A percentile compares a stretch with the other conserved stretches of the same genome.
Conservation (phyloP, 1,284 basidiomycete species). For the Porogramme epimiltina region DNA sequence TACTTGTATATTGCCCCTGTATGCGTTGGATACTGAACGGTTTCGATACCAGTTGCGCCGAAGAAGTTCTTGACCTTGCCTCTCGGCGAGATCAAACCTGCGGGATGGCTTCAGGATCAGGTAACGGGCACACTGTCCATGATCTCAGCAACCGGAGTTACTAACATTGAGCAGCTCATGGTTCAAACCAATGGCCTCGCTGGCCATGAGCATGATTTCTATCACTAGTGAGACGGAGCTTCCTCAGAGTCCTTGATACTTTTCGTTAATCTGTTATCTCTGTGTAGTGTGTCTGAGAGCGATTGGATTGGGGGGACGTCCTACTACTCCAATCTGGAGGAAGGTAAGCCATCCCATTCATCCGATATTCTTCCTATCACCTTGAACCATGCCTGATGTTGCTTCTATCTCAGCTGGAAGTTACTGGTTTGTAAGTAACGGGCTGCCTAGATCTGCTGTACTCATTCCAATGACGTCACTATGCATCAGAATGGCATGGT, state of each 20-base stretch:
- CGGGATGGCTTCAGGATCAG: conserved; percentile 58
- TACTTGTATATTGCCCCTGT: not conserved
- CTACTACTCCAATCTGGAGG: conserved; percentile 54
- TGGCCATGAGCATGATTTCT: conserved; percentile 59
- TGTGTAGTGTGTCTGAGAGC: conserved; percentile 44
- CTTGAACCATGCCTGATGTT: not conserved
- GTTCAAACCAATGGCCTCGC: conserved; percentile 57
- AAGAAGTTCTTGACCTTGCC: conserved; percentile 53
- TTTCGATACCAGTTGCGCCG: conserved; percentile 42
- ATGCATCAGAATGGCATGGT: conserved; percentile 58
- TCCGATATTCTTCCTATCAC: too few relatives aligned
- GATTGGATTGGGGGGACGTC: conserved; percentile 57
- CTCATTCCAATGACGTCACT: too few relatives aligned
- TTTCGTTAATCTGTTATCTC: not conserved
- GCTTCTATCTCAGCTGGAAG: conserved; percentile 44
- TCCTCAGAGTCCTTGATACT: too few relatives aligned
- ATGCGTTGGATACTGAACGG: not conserved
- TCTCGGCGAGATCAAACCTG: conserved; percentile 47
- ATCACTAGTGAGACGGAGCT: conserved; percentile 51
- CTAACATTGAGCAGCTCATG: conserved; percentile 35
- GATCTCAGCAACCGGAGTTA: too few relatives aligned
- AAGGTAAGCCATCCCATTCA: conserved; percentile 42
- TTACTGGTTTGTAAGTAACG: conserved; percentile 57
- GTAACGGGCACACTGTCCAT: conserved; percentile 24
- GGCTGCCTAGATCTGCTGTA: not conserved